Evolutionary conservation across 139 green algal genomes (phyloP), one percentile per base, ranked within the genome.

Genomic region (Ettlia oleoabundans): DNA sequence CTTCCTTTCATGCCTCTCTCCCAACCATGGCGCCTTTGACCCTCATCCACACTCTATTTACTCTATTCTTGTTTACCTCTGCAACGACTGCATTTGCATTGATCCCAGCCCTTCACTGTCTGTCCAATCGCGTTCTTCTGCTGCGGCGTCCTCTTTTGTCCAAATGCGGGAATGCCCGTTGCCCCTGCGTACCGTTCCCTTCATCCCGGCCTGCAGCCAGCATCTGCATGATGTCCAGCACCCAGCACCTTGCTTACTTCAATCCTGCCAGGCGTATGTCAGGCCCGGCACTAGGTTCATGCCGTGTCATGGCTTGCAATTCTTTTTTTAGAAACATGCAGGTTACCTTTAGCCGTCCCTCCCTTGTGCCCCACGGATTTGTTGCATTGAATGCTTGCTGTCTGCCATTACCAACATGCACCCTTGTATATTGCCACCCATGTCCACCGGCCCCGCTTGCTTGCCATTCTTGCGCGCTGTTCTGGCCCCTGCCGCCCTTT

Each of bases 81-180:
- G n/a, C n/a, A n/a, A n/a, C n/a, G n/a, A n/a, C 65, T 72, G 65
- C 65, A 72, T 72, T n/a, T 42, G 33, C 33, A 26, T n/a, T 18
- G 9, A 26, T 52, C 35, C 65, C 21, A 15, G 35, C 65, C 38
- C 10, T 32, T 47, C 6, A 3, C 35, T 32, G 35, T 19, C 65
- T 58, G 47, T 58, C 47, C 47, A 10, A 58, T 24, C 47, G 47
- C 13, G 15, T 24, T 15, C 10, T 24, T 58, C 47, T 10, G 47
- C 47, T 10, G 47, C 47, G 10, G 47, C 47, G 13, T 24, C 47
- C 47, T 15, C 47, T 58, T 15, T 58, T 58, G 10, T 58, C 13
- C 47, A 58, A 24, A 15, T 15, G 10, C 13, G 47, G 47, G 47
- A n/a, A n/a, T n/a, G n/a, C n/a, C n/a, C n/a, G n/a, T n/a, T n/a